phyloP scores from a whole-genome alignment of 495 filamentous ascomycete genomes.

The Aspergillus olivimuriae region DNA sequence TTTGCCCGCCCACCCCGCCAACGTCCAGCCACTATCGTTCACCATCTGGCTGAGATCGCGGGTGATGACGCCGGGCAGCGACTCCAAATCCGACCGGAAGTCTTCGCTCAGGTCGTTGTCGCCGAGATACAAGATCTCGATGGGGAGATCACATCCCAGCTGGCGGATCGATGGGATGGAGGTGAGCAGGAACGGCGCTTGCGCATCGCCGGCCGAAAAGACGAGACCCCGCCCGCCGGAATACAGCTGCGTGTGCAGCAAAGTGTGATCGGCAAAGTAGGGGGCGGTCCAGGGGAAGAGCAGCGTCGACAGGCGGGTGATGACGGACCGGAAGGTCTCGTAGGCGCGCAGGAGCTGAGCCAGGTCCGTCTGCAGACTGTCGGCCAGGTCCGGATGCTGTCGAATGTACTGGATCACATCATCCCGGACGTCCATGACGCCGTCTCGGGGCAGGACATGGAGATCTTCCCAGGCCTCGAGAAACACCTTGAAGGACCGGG shows the following conservation, averaged over 20 bases:
- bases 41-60: conserved; percentile 19
- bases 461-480: conserved; percentile 14
- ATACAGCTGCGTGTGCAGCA: conserved; percentile 19
- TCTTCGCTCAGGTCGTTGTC: conserved; percentile 23
- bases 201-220: conserved; percentile 24
- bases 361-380: conserved; percentile 5
- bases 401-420: conserved; percentile 20
- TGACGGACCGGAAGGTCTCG: conserved; percentile 19
- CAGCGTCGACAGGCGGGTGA: conserved; percentile 14
- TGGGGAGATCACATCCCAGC: conserved; percentile 28
- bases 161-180: conserved; percentile 24
- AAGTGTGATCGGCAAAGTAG: conserved; percentile 26
- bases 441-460: conserved; percentile 7
- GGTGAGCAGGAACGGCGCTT: conserved; percentile 24
- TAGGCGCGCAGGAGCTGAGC: conserved; percentile 18
- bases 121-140: conserved; percentile 34
- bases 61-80: conserved; percentile 13
- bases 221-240: conserved; percentile 22
- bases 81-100: conserved; percentile 10
- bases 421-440: conserved; percentile 9
- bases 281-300: conserved; percentile 29
- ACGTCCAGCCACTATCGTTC: conserved; percentile 15
- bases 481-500: conserved; percentile 11
- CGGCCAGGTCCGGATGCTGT: conserved; percentile 4
- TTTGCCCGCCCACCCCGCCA: conserved; percentile 29